A percentile compares a stretch with the other conserved stretches of the same genome.
Conservation (phyloP, 257 asterid species). For the Ligustrum vulgare region DNA sequence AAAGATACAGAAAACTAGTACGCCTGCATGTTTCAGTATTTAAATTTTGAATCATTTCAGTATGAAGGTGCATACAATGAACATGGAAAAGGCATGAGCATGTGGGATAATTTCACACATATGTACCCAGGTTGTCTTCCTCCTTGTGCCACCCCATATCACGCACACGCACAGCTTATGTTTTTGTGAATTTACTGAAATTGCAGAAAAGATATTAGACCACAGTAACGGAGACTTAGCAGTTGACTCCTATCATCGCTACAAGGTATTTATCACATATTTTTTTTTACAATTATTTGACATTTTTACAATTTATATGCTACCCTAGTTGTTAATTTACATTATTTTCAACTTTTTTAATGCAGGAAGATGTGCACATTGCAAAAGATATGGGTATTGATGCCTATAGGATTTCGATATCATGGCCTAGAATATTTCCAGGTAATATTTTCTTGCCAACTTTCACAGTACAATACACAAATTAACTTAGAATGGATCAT, state of each 20-base stretch:
- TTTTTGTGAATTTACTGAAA: neutral
- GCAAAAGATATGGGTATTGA: conserved; percentile 40
- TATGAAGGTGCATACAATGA: conserved; percentile 41
- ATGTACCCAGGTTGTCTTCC: conserved; percentile 41
- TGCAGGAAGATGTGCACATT: conserved; percentile 46
- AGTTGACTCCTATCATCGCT: conserved; percentile 44
- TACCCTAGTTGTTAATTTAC: neutral
- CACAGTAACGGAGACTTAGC: conserved; percentile 48
- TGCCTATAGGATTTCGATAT: conserved; percentile 51
- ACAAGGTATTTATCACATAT: conserved; percentile 32
- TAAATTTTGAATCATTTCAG: conserved; percentile 11
- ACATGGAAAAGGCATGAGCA: conserved; percentile 38
- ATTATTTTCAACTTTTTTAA: neutral
- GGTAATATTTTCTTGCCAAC: conserved; percentile 25
- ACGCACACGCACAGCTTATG: no score
- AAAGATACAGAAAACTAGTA: no score
- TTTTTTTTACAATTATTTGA: neutral
- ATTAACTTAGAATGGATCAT: neutral
- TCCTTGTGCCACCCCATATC: neutral
- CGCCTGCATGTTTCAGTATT: neutral
- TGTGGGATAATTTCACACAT: conserved; percentile 54
- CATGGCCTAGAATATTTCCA: conserved; percentile 60
- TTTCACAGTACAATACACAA: neutral
- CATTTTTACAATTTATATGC: neutral
- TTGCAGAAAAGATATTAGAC: conserved; percentile 46